Base-by-base conservation (phyloP, 2,329 filamentous ascomycete genomes). In the Botrytis galanthina region DNA sequence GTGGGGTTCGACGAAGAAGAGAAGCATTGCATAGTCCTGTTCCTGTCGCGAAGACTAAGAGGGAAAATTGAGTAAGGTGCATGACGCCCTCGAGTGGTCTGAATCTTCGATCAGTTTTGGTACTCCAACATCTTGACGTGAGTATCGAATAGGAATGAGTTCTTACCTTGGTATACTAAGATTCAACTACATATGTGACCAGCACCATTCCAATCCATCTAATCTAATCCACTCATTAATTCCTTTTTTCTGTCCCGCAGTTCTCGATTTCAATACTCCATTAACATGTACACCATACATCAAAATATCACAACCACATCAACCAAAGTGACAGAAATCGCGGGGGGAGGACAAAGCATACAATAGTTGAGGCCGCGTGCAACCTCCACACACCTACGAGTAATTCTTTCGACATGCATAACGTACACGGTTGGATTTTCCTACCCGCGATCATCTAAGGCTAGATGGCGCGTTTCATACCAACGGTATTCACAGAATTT, bases 1-100 rank as follows among this genome's bases (percentile, higher is more conserved):
- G 22, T 22, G 68, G 26, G 37, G 37, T 29, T 20, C 62, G 46
- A 7, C 37, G 46, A n/a, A 67, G 51, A 29, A 59, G 39, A 48
- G 70, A 72, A 26, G 62, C 70, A 22, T 68, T 42, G 32, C 70
- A 72, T 22, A 72, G 51, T 44, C 39, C 37, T 37, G 57, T 32
- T 61, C 62, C 62, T 22, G 70, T 68, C 62, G 62, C 32, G n/a
- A 68, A 46, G 62, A 68, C 39, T 59, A 72, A 6, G 39, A 72
- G 46, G 14, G 46, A 42, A 37, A 51, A 44, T 39, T 42, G 59
- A 67, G 26, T 54, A 20, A 72, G n/a, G 48, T 68, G 46, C 70
- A 72, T 72, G 62, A 46, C 51, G 42, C 29, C 51, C 37, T 44
- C 37, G 62, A 68, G 32, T 42, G 22, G 42, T 61, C 57, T 44